Base-by-base conservation (phyloP, 352 stramenopile species). In the Globisporangium spiculum region DNA sequence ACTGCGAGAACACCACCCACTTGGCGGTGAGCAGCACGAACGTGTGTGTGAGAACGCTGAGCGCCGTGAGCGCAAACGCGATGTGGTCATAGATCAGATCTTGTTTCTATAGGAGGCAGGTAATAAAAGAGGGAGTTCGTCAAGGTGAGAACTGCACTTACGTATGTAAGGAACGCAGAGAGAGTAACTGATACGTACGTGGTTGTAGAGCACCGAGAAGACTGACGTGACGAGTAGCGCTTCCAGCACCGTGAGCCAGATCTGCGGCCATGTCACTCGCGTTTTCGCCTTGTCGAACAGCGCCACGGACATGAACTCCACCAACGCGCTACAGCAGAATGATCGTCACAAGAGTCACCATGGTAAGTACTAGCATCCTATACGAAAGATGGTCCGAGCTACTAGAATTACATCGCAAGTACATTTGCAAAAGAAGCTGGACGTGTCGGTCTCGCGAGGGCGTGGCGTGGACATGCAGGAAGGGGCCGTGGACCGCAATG, bases 41-140 rank as follows among this genome's bases (percentile, higher is more conserved):
- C 32, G 62, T 69, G 48, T 91, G 80, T 4, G 79, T 66, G 4
- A 65, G 66, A n/a, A 63, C 56, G 14, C 75, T 83, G 2, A 63
- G 63, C 4, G 67, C 63, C 32, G 72, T 74, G 18, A 89, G 74
- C 0, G 27, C 26, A 20, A 83, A 71, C 0, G 79, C 72, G 27
- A 67, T 46, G 9, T 64, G 56, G 65, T 91, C 83, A 52, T 79
- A 80, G 32, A 89, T 76, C 34, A 84, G 41, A 16, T 58, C 57
- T 1, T 61, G 55, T 58, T 18, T 64, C 71, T 76, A 18, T 16
- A 48, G 44, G 30, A 46, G 14, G 20, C 16, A 34, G 2, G 0
- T 9, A 16, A 30, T 0, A 14, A 53, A 38, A 4, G 10, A 48
- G 53, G 8, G n/a, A 5, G 3, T 44, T 26, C 4, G 14, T 30